Evolutionary conservation across 495 filamentous ascomycete genomes (phyloP).

Genomic region (Chaetomium cochliodes): DNA sequence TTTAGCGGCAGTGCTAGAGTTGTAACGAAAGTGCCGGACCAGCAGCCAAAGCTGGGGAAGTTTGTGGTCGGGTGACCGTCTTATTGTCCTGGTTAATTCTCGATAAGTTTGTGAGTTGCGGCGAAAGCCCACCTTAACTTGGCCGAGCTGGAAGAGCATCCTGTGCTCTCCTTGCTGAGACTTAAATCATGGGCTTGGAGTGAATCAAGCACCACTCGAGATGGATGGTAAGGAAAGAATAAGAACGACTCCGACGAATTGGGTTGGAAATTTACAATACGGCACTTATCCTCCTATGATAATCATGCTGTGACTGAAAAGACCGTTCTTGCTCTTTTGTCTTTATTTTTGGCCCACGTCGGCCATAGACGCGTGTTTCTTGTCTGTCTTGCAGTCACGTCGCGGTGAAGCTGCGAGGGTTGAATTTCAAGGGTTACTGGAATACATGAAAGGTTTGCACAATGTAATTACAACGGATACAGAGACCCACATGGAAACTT

Average conservation of each 20-base stretch:
- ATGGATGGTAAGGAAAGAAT: not conserved
- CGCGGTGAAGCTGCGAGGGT: not conserved
- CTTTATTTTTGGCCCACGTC: not conserved
- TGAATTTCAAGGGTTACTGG: not conserved
- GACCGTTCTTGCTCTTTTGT: not conserved
- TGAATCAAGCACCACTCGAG: not conserved
- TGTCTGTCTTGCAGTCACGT: not conserved
- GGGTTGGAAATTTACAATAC: not conserved
- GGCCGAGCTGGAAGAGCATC: constrained; percentile 3
- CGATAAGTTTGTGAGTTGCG: not conserved
- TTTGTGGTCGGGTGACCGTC: not conserved
- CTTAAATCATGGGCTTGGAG: not conserved
- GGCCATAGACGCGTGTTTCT: not conserved
- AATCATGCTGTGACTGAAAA: not conserved
- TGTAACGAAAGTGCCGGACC: not conserved
- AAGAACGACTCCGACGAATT: not conserved
- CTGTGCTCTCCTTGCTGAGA: not conserved
- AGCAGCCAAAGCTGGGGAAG: not conserved
- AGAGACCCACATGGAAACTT: not conserved
- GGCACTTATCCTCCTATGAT: not conserved
- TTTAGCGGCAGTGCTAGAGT: not conserved
- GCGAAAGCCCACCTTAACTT: constrained; percentile 8
- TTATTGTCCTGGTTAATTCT: constrained; percentile 1
- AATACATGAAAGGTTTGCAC: not conserved
- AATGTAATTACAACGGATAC: not conserved